Percentiles rank a stretch among this genome's conserved stretches.
Evolutionary conservation across 1,139 yeast genomes (phyloP).

Genomic region (Candida neerlandica): DNA sequence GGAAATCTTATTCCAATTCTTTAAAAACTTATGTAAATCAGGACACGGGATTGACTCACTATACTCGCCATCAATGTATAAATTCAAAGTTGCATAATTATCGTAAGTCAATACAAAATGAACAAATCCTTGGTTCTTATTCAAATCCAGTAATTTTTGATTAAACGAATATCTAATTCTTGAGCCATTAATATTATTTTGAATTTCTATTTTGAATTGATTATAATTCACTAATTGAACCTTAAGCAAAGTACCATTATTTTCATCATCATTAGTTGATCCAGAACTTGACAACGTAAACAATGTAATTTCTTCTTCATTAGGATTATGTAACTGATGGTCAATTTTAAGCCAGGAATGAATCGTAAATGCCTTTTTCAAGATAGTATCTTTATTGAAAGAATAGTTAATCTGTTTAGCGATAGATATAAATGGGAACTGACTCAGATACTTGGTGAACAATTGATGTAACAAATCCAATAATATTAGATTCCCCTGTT

Average conservation of each 20-base stretch:
- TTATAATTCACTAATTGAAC: conserved; percentile 32
- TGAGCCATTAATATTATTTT: conserved; percentile 27
- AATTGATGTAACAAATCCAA: conserved; percentile 30
- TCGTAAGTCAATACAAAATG: conserved; percentile 45
- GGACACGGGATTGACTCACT: conserved; percentile 51
- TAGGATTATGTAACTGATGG: conserved; percentile 14
- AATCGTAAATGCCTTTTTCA: conserved; percentile 28
- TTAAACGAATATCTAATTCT: conserved; percentile 39
- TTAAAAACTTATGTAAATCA: conserved; percentile 28
- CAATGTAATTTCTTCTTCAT: conserved; percentile 26
- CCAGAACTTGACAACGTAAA: conserved; percentile 35
- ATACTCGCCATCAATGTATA: conserved; percentile 46
- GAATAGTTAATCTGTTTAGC: conserved; percentile 29
- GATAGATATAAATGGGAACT: conserved; percentile 36
- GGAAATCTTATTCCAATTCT: conserved; percentile 43
- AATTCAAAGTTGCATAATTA: conserved; percentile 36
- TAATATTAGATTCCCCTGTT: conserved; percentile 19
- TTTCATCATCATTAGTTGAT: conserved; percentile 18
- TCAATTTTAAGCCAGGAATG: conserved; percentile 42
- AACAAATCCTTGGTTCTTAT: conserved; percentile 29
- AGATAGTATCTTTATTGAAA: conserved; percentile 18
- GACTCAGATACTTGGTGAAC: conserved; percentile 27
- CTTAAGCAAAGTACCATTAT: conserved; percentile 19
- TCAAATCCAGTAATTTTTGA: conserved; percentile 25
- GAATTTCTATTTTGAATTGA: conserved; percentile 37